Base-by-base conservation (phyloP, 2,329 filamentous ascomycete species). In the Trichoderma sp. region DNA sequence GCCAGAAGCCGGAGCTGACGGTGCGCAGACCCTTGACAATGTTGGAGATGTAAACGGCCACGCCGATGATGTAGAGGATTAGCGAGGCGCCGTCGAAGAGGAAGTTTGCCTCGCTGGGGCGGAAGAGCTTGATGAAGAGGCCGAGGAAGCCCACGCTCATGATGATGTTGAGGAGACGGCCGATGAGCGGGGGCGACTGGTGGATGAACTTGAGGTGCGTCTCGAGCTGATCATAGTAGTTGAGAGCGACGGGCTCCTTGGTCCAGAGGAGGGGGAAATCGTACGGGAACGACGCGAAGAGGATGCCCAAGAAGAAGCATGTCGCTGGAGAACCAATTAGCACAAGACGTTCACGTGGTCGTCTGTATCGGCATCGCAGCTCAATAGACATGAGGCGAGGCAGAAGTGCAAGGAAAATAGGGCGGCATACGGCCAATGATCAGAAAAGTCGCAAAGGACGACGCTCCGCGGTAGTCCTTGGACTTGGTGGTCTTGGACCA, bases 241-340 rank as follows among this genome's bases (percentile, higher is more conserved):
- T 78, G 49, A 85, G 83, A 70, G 87, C 85, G 65, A 91, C 84
- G 67, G 84, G 85, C 52, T 87, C 89, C 34, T 88, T 88, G 63
- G 90, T 91, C 87, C 93, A 96, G 66, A 96, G 90, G 71, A 96
- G 90, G 70, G 93, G 91, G 83, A 93, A 96, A 85, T 96, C 96
- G 85, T 98, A 99, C 71, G 96, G 94, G 81, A 98, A 96, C 72
- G 90, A 90, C 75, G 94, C 94, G 87, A 98, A 99, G 81, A 99
- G 90, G 80, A 98, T 94, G 75, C 96, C 96, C 72, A 99, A 91
- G 87, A 98, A 97, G 88, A 99, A 99, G 81, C 93, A 97, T 73
- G 92, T 94, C 72, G 91, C 91, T 94, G 75, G 46, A 51, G 28
- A 21, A 56, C 3, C 39, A n/a, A 30, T 60, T 61, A 68, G 58